Evolutionary conservation across 768 basidiomycete genomes (phyloP), one percentile per base, ranked within the genome.

Genomic region (Boletellus sp.): DNA sequence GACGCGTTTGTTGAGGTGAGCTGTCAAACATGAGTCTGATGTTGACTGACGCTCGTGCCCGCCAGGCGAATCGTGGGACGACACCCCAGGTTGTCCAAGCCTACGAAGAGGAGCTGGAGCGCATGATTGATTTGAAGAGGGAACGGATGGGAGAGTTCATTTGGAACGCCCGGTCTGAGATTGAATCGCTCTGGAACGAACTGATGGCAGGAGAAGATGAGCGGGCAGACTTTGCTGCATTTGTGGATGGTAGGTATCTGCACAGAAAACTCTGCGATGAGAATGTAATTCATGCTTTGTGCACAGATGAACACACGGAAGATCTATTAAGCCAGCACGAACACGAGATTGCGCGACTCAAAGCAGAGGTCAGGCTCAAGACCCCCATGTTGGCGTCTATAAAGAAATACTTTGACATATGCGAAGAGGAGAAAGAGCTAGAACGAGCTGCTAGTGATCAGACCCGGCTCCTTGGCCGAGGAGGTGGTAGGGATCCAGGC

Each of bases 401-500:
- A 54, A 81, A 81, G 70, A 92, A 87, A 69, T 99, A 96, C 72
- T 87, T 94, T 59, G 86, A 90, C 33, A 89, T 99, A 22, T 90
- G 87, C 38, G 81, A 85, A 45, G 93, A 97, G 55, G 86, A 93
- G 71, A 88, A 85, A 63, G 92, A 95, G 61, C 75, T 98, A 24
- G 88, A 85, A 36, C 83, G 81, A 2, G 79, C 86, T 4, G 88
- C 90, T 3, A 76, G 80, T 31, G 93, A 95, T 61, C 90, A 93
- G 60, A 81, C 79, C 15, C 80, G 93, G 34, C 73, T 95, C 8
- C 78, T 89, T 4, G 90, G 90, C 15, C 78, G 90, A 60, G 90
- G 90, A 23, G 72, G 67, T 2, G 53, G 84, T 3, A 77, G 91
- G 48, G 88, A 93, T 72, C 87, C 92, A 6, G 92, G 92, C 6